Evolutionary conservation across 805 yeast species (phyloP).

Genomic region (Sungouiella blattae): DNA sequence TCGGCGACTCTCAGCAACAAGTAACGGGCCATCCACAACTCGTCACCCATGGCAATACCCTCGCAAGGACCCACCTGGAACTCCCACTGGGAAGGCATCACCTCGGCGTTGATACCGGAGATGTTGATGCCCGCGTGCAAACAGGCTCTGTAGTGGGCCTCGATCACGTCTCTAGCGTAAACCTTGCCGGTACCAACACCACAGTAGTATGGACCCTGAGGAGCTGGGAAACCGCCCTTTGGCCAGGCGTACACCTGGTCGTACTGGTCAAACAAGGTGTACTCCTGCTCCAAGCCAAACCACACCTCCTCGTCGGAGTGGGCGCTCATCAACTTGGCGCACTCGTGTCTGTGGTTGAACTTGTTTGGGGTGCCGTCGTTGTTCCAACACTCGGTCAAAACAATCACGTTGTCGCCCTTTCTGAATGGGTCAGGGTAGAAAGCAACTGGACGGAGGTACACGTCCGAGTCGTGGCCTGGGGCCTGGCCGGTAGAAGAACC

Average conservation of each 20-base stretch:
- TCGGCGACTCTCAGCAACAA: slow-evolving; percentile 92
- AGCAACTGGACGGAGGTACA: slow-evolving; percentile 93
- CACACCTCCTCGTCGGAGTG: slow-evolving; percentile 81
- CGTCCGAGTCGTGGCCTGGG: slow-evolving; percentile 95
- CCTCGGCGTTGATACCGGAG: slow-evolving; percentile 98
- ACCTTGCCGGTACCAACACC: slow-evolving; percentile 99
- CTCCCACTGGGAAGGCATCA: slow-evolving; percentile 99
- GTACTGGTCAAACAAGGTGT: slow-evolving; percentile 89
- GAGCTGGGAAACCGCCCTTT: slow-evolving; percentile 99
- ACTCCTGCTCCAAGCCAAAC: slow-evolving; percentile 99
- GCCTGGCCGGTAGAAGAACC: slow-evolving; percentile 99
- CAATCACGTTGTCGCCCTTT: slow-evolving; percentile 94
- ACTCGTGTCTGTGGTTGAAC: slow-evolving; percentile 96
- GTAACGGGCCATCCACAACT: slow-evolving; percentile 94
- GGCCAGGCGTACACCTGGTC: slow-evolving; percentile 98
- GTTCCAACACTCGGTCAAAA: slow-evolving; percentile 95
- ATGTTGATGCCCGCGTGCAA: slow-evolving; percentile 85
- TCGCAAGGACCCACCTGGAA: slow-evolving; percentile 98
- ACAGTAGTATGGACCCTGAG: slow-evolving; percentile 99
- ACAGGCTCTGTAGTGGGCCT: slow-evolving; percentile 99
- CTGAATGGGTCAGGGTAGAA: slow-evolving; percentile 96
- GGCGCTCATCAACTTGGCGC: slow-evolving; percentile 91
- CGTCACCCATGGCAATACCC: slow-evolving; percentile 96
- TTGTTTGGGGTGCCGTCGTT: slow-evolving; percentile 99
- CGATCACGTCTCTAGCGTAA: slow-evolving; percentile 95